Evolutionary conservation across 1,139 yeast genomes (phyloP).

Genomic region (Kodamaea arcana): DNA sequence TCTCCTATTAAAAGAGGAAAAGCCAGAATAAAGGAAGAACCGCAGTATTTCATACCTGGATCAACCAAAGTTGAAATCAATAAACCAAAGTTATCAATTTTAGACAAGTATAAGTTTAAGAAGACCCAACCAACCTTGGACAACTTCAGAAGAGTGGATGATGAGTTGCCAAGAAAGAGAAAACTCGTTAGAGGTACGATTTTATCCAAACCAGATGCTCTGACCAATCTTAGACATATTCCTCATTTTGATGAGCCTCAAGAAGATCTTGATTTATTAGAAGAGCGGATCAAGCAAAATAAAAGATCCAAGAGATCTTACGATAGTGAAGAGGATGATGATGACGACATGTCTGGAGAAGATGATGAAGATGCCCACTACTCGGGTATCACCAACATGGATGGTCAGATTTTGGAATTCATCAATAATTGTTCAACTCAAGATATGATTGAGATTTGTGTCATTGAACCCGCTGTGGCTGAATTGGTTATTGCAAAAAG

Average conservation of each 20-base stretch:
- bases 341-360: constrained; percentile 36
- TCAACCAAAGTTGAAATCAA: constrained; percentile 53
- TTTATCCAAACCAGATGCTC: neutral
- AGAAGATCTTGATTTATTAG: constrained; percentile 40
- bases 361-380: constrained; percentile 34
- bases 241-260: constrained; percentile 1
- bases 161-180: constrained; percentile 25
- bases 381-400: constrained; percentile 49
- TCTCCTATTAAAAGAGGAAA: constrained; percentile 37
- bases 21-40: constrained; percentile 23
- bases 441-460: constrained; percentile 78
- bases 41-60: constrained; percentile 17
- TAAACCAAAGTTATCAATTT: constrained; percentile 51
- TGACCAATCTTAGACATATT: neutral
- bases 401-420: constrained; percentile 66
- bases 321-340: constrained; percentile 37
- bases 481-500: constrained; percentile 56
- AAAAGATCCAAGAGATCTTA: constrained; percentile 15
- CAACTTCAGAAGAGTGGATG: constrained; percentile 13
- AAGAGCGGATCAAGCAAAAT: constrained; percentile 36
- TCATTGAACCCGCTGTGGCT: constrained; percentile 66
- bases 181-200: constrained; percentile 32
- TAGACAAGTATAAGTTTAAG: constrained; percentile 43
- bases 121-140: constrained; percentile 24
- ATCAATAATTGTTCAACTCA: constrained; percentile 71